Percentiles rank a stretch among this genome's conserved stretches.
These are phyloP conservation scores for Nannizziopsis barbatae DNA, from an alignment of 2,329 filamentous ascomycete species.

Conservation along the genomic window DNA sequence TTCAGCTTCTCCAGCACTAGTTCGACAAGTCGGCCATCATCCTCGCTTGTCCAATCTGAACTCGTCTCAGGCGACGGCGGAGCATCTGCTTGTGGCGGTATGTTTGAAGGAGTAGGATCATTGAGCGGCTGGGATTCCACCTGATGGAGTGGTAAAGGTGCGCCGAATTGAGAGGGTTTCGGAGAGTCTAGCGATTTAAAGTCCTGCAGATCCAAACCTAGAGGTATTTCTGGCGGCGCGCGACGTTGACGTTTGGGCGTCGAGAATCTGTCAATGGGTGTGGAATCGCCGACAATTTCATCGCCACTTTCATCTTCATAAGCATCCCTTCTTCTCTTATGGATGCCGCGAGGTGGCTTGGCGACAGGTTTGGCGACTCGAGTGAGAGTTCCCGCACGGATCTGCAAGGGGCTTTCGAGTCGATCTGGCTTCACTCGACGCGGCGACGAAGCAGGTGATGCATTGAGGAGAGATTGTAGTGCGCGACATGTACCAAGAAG, in stretches of 20 bases:
- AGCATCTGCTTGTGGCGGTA: conserved; percentile 17
- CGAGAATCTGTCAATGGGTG: conserved; percentile 23
- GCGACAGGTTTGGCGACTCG: conserved; percentile 21
- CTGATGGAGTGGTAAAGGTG: not conserved
- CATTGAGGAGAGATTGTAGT: conserved; percentile 33
- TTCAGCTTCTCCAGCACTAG: conserved; percentile 36
- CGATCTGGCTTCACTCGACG: conserved; percentile 27
- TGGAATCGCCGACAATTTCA: conserved; percentile 13
- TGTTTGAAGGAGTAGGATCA: conserved; percentile 21
- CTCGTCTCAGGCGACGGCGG: not conserved
- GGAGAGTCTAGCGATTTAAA: conserved; percentile 32
- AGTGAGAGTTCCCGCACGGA: conserved; percentile 19
- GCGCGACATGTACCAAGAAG: conserved; percentile 34
- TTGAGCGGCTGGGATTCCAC: not conserved
- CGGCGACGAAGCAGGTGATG: conserved; percentile 30
- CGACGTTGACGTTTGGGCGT: conserved; percentile 38
- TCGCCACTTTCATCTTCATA: conserved; percentile 28
- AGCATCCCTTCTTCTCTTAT: conserved; percentile 20
- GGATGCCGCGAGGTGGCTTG: conserved; percentile 13
- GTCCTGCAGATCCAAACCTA: conserved; percentile 34
- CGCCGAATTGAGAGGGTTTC: not conserved
- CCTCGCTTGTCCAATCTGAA: conserved; percentile 30
- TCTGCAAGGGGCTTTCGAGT: conserved; percentile 32
- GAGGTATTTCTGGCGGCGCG: conserved; percentile 34
- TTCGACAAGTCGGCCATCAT: conserved; percentile 35